Base-by-base conservation (phyloP, 352 stramenopile genomes). In the Globisporangium spiculum region DNA sequence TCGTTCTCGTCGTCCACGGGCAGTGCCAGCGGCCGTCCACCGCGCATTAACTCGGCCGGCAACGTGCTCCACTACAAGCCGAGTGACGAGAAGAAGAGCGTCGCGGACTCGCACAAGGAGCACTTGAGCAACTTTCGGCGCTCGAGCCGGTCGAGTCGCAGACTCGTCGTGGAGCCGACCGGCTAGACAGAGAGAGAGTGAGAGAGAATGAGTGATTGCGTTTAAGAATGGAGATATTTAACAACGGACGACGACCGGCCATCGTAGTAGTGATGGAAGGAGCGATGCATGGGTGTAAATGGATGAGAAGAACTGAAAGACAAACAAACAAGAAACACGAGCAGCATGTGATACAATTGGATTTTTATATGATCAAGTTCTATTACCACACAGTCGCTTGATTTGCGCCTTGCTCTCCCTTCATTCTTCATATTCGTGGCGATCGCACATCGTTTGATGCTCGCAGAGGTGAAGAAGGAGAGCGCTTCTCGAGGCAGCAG, bases 61-160 rank as follows among this genome's bases (percentile, higher is more conserved):
- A 64, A 82, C 46, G 78, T 78, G 32, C 78, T 83, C 66, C 44
- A 59, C 12, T 80, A 83, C 52, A 70, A 72, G 59, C 70, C 76
- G 26, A 69, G 53, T 4, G 76, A 83, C 61, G 46, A 67, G 20
- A 75, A 68, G 22, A 82, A 79, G 65, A 85, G 67, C 63, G 53
- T 81, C 46, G 67, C 80, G 32, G 66, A 75, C 54, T 67, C 74
- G 36, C 75, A 78, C 4, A 74, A 81, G 59, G 80, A 76, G 57
- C 78, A 86, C 62, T 76, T 83, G 56, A 78, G 9, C 57, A 70
- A 70, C 57, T 70, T 70, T 22, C 56, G 65, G 5, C 56, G 65
- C 46, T 65, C 56, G 22, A 65, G 58, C 48, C 36, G 65, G 2
- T 54, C 57, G 8, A 70, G 65, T 36, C 65, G 65, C 46, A 58